Evolutionary conservation across 495 filamentous ascomycete species (phyloP), one percentile per base, ranked within the genome.

Genomic region (Daldinia bambusicola): DNA sequence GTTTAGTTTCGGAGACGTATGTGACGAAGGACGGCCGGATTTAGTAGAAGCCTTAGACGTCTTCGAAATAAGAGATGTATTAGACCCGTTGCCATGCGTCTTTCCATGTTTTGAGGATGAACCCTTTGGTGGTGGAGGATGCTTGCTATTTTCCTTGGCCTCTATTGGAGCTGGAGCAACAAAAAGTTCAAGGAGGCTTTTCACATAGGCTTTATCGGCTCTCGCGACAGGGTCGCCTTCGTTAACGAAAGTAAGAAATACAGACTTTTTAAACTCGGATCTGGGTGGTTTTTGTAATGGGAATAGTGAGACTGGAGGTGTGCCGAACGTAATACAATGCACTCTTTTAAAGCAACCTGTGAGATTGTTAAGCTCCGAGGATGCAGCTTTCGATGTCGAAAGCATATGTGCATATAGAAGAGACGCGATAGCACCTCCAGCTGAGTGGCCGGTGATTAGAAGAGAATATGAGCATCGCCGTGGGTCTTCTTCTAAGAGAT

Each of bases 261-360:
- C 71, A 26, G 86, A 92, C 65, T 90, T 92, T 20, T 82, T 80
- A 34, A 86, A 77, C 4, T 77, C 74, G 0, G 79, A 72, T n/a
- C 77, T 77, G 2, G 66, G 55, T 0, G 91, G 89, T 55, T 86
- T 89, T 30, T 83, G 79, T 0, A 95, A 77, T 0, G 92, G 92
- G 0, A 89, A 82, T 7, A 93, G 79, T 26, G 89, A 90, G 10
- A 96, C 80, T 0, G 93, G 93, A 3, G 93, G 93, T 2, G 91
- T 86, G 20, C 93, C 93, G 63, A 95, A 96, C 0, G 89, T 94
- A 32, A 96, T 78, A 76, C 93, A 96, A 74, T 95, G 92, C 6
- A 95, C 80, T 30, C 90, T 85, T 71, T 89, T 90, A 80, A 95
- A 95, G 72, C 84, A 87, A 13, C 85, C 85, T 0, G 87, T 88